phyloP scores from a whole-genome alignment of 306 rosid species.

The Quercus robur region DNA sequence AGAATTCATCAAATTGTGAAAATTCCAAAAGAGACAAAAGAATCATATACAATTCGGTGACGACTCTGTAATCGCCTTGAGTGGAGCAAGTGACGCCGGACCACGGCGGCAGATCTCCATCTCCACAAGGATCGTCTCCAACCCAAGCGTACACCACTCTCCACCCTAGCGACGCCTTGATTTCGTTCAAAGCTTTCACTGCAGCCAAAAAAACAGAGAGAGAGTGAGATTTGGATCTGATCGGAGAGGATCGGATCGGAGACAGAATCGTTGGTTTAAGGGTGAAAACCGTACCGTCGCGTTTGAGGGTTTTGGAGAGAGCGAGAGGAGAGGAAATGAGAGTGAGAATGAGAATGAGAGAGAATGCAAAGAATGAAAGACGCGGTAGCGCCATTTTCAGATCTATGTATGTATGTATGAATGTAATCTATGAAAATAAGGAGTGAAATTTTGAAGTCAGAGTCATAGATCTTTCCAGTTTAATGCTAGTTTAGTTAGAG shows the following conservation, averaged over 20 bases:
- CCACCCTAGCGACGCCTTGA: slow-evolving; percentile 98
- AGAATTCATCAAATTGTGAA: neutral
- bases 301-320: slow-evolving; percentile 86
- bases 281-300: slow-evolving; percentile 54
- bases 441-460: neutral
- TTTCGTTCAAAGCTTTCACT: slow-evolving; percentile 98
- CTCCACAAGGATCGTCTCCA: slow-evolving; percentile 98
- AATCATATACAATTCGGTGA: slow-evolving; percentile 76
- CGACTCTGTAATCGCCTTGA: slow-evolving; percentile 95
- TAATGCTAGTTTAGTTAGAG: too few species aligned
- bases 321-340: slow-evolving; percentile 38
- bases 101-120: slow-evolving; percentile 97
- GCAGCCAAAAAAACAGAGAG: slow-evolving; percentile 18
- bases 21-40: neutral
- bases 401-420: too few species aligned
- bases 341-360: slow-evolving; percentile 29
- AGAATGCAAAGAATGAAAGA: slow-evolving; percentile 29
- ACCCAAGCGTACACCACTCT: slow-evolving; percentile 99
- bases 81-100: slow-evolving; percentile 97
- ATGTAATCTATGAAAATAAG: neutral
- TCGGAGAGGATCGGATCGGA: too few species aligned
- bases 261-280: neutral
- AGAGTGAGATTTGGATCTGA: neutral
- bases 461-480: too few species aligned
- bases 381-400: slow-evolving; percentile 39